Evolutionary conservation across 257 asterid genomes (phyloP), one percentile per base, ranked within the genome.

Genomic region (Eustoma russellianum): DNA sequence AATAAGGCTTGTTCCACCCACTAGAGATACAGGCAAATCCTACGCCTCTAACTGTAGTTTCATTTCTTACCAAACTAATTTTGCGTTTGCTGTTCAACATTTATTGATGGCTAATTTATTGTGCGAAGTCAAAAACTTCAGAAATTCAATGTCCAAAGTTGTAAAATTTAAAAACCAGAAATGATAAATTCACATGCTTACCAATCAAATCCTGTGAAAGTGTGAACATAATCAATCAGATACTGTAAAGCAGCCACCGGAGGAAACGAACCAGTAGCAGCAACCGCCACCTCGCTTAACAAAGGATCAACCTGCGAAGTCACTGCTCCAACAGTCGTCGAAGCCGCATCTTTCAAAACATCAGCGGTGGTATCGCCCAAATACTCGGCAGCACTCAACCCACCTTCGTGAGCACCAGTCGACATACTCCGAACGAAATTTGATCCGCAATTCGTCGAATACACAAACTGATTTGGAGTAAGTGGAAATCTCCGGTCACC

Each of bases 161-260:
- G 7, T 38, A 38, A 38, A 11, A 38, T 24, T 24, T 24, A 24
- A 24, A 24, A 0, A 24, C n/a, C 17, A 35, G 9, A 12, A 30
- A 18, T 0, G 17, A 41, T 43, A n/a, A 0, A 13, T 38, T n/a
- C 48, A 48, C 2, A 24, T 17, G 8, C 78, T 61, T 69, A 91
- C 98, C 98, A 91, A 57, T 77, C 12, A 12, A 80, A 67, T 35
- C 98, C 98, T 14, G 85, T 75, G 50, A 41, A 65, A 18, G 35
- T 57, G 66, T 91, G 98, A 50, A 91, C 73, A 57, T 88, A 84
- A 54, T 83, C 95, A 57, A 92, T 81, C 60, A 85, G 44, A 66
- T 92, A 73, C 68, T 84, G 95, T 34, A 92, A 71, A 13, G 69
- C 86, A 18, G 94, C 95, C 68, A 92, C 91, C 0, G 97, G 95